phyloP scores from a whole-genome alignment of 768 basidiomycete genomes.

The Calvatia gigantea region DNA sequence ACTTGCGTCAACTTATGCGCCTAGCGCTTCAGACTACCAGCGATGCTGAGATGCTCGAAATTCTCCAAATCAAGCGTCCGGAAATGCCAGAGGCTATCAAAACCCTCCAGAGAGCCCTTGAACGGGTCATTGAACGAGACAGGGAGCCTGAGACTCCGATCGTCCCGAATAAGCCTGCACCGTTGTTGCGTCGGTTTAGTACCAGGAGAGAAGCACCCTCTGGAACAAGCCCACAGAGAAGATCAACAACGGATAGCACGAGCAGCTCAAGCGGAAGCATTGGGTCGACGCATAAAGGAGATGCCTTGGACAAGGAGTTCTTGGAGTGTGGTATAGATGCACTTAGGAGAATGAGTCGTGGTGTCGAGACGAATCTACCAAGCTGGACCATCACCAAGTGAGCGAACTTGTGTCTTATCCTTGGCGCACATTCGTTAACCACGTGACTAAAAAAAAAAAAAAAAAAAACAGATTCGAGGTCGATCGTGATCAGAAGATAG shows the following conservation, averaged over 20 bases:
- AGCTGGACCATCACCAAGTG: conserved; percentile 70
- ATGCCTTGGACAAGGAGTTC: conserved; percentile 63
- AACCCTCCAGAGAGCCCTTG: conserved; percentile 59
- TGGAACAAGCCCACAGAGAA: conserved; percentile 13
- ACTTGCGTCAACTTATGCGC: conserved; percentile 57
- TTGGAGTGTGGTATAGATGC: conserved; percentile 73
- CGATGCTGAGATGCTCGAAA: conserved; percentile 61
- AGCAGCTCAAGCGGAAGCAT: conserved; percentile 17
- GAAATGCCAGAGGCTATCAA: conserved; percentile 83
- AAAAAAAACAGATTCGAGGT: conserved; percentile 48
- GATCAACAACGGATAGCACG: conserved; percentile 22
- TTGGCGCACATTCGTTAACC: neutral
- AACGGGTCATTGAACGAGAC: conserved; percentile 34
- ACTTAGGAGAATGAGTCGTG: conserved; percentile 54
- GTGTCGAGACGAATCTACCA: conserved; percentile 43
- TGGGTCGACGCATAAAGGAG: conserved; percentile 3
- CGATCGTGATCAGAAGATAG: conserved; percentile 65
- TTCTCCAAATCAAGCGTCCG: conserved; percentile 57
- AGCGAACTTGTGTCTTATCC: neutral
- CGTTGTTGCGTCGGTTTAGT: conserved; percentile 16
- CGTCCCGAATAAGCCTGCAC: neutral
- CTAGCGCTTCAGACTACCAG: conserved; percentile 51
- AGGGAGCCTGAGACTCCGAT: conserved; percentile 24
- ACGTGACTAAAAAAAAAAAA: too few relatives aligned
- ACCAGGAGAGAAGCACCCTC: conserved; percentile 12